Evolutionary conservation across 2,329 filamentous ascomycete genomes (phyloP).

Genomic region (Penicillium sp.): DNA sequence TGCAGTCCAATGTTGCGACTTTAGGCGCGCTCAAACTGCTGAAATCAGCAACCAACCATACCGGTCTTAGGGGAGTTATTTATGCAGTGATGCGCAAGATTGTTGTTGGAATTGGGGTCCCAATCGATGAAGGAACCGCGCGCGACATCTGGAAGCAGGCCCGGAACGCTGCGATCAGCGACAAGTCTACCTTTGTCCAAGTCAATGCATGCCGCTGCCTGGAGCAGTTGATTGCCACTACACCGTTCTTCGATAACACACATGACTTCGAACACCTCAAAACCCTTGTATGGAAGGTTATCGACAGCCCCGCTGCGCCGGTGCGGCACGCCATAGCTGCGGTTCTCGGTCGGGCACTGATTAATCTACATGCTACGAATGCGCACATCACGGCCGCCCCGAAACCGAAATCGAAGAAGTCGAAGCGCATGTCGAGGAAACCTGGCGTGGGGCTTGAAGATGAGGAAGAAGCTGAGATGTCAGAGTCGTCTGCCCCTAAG

Average conservation of each 20-base stretch:
- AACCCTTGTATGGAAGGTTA: conserved; percentile 75
- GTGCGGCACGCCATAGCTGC: conserved; percentile 84
- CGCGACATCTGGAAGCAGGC: conserved; percentile 92
- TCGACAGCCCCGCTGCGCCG: conserved; percentile 71
- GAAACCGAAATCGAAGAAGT: conserved; percentile 62
- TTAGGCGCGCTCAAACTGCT: conserved; percentile 71
- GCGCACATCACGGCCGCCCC: conserved; percentile 52
- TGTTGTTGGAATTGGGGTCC: conserved; percentile 67
- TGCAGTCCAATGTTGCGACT: conserved; percentile 72
- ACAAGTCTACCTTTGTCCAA: conserved; percentile 81
- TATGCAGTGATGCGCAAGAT: conserved; percentile 75
- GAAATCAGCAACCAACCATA: conserved; percentile 74
- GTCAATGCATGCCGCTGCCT: conserved; percentile 76
- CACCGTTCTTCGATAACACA: conserved; percentile 79
- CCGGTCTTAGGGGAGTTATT: conserved; percentile 75
- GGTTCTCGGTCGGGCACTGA: conserved; percentile 76
- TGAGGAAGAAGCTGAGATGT: conserved; percentile 69
- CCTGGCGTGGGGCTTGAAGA: conserved; percentile 56
- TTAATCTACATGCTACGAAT: conserved; percentile 72
- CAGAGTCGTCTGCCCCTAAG: conserved; percentile 72
- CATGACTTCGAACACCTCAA: conserved; percentile 89
- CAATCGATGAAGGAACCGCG: conserved; percentile 79
- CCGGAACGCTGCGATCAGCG: conserved; percentile 69
- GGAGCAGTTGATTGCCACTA: conserved; percentile 67
- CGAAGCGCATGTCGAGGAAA: conserved; percentile 71